phyloP scores from a whole-genome alignment of 371 early-diverging fungal species.

The Syncephalastrum monosporum region DNA sequence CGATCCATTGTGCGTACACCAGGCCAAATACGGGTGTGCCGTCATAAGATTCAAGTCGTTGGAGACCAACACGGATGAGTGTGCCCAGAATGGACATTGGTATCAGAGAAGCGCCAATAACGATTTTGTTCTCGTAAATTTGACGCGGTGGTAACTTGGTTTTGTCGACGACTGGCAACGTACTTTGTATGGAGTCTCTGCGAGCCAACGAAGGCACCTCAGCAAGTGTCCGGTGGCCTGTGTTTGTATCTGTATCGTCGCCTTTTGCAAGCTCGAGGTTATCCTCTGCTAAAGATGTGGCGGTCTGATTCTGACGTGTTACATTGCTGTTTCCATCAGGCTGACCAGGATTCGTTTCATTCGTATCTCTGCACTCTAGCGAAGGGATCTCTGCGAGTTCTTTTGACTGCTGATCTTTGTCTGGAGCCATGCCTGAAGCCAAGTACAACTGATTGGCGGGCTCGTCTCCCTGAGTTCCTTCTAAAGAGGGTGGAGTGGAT shows the following conservation, averaged over 20 bases:
- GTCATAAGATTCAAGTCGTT: constrained; percentile 52
- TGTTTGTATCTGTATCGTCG: neutral
- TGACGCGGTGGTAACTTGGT: neutral
- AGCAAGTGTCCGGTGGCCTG: neutral
- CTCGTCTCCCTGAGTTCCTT: too few species aligned
- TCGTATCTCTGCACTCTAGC: neutral
- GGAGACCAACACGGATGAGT: constrained; percentile 59
- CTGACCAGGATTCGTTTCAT: neutral
- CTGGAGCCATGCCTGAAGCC: too few species aligned
- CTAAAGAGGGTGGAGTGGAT: too few species aligned
- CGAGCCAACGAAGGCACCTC: neutral
- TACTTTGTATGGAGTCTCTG: neutral
- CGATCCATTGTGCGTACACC: constrained; percentile 69
- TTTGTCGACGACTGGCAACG: neutral
- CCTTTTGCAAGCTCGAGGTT: constrained; percentile 5
- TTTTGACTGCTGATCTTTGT: neutral
- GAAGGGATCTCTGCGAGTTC: neutral
- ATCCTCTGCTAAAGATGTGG: neutral
- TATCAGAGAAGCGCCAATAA: constrained; percentile 41
- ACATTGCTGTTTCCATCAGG: neutral
- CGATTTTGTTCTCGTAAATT: constrained; percentile 38
- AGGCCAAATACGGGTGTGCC: constrained; percentile 65
- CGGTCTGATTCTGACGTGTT: neutral
- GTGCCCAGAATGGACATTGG: constrained; percentile 68
- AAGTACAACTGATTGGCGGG: too few species aligned